phyloP scores from a whole-genome alignment of 2,329 filamentous ascomycete genomes.

The Colletotrichum tofieldiae region DNA sequence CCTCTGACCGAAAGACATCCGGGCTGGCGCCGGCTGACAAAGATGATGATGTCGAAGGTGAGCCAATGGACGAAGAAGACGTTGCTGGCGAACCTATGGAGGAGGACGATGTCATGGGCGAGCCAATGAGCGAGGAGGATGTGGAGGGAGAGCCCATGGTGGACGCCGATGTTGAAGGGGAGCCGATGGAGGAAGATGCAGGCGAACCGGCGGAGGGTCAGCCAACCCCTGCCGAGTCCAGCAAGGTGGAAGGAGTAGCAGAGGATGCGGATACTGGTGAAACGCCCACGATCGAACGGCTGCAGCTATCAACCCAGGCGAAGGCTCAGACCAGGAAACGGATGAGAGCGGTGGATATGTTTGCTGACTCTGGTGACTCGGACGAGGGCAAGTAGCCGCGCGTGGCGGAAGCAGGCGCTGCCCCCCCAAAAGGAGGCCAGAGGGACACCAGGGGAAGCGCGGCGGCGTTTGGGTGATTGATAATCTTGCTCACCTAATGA shows the following conservation, averaged over 20 bases:
- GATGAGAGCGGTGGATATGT: constrained; percentile 88
- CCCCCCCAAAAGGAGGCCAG: constrained; percentile 5
- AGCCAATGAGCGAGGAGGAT: constrained; percentile 60
- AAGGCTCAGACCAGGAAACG: constrained; percentile 67
- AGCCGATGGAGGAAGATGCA: constrained; percentile 63
- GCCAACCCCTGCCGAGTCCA: constrained; percentile 33
- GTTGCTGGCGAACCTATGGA: constrained; percentile 62
- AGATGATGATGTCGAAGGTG: constrained; percentile 58
- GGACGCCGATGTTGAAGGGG: constrained; percentile 67
- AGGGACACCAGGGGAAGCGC: constrained; percentile 16
- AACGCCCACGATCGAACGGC: constrained; percentile 31
- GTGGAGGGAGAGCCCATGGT: constrained; percentile 56
- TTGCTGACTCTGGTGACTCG: constrained; percentile 80
- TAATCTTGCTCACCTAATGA: constrained; percentile 35
- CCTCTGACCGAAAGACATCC: constrained; percentile 33
- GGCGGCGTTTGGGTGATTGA: constrained; percentile 29
- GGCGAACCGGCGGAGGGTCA: constrained; percentile 16
- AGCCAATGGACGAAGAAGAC: constrained; percentile 61
- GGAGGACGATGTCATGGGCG: constrained; percentile 59
- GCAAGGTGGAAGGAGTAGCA: constrained; percentile 31
- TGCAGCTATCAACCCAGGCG: constrained; percentile 48
- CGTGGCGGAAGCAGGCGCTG: constrained; percentile 18
- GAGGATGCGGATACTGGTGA: constrained; percentile 42
- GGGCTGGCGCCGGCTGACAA: constrained; percentile 41
- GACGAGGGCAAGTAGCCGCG: constrained; percentile 50